Evolutionary conservation across 768 basidiomycete genomes (phyloP), one percentile per base, ranked within the genome.

Genomic region (Russula lepida): DNA sequence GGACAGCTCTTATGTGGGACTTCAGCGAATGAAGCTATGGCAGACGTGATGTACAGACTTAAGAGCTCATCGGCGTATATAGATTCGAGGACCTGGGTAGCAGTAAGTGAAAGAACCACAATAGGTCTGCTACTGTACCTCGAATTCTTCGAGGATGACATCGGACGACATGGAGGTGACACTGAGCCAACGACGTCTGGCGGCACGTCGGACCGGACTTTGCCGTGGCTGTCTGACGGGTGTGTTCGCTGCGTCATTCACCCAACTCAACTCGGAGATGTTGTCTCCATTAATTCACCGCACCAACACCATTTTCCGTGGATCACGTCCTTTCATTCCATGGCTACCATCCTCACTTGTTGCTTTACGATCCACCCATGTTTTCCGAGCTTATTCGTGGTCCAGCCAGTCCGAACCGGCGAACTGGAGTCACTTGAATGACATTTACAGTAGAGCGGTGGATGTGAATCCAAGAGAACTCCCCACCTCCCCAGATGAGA

Each of bases 61-160:
- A 87, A 81, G 60, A 97, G 77, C 73, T 98, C 95, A 66, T 91
- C 87, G 5, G 95, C 92, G 73, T 95, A 98, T 72, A 98, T 98
- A 3, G 92, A 87, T 75, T 95, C 93, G 67, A 98, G 81, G 28
- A 97, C 93, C 89, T 95, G 68, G 7, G 33, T 54, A 35, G 58
- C 21, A 23, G 41, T 43, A 43, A 58, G 39, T 32, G 11, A 60
- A 59, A 46, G 47, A 65, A 57, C 19, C 41, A 28, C 44, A 63
- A 65, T 43, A 50, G 35, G 28, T 44, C 8, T 62, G 66, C 33
- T 68, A 49, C 52, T 53, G 28, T 54, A 95, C 93, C 84, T 98
- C 93, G 64, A 94, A 84, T 74, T 98, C 94, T 75, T 98, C 94
- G 58, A 84, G 77, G 56, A 97, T 77, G 39, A 83, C 77, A 62